Percentiles rank a stretch among this genome's conserved stretches.
Evolutionary conservation across 2,329 filamentous ascomycete species (phyloP).

Genomic region (Trematosphaeria pertusa): DNA sequence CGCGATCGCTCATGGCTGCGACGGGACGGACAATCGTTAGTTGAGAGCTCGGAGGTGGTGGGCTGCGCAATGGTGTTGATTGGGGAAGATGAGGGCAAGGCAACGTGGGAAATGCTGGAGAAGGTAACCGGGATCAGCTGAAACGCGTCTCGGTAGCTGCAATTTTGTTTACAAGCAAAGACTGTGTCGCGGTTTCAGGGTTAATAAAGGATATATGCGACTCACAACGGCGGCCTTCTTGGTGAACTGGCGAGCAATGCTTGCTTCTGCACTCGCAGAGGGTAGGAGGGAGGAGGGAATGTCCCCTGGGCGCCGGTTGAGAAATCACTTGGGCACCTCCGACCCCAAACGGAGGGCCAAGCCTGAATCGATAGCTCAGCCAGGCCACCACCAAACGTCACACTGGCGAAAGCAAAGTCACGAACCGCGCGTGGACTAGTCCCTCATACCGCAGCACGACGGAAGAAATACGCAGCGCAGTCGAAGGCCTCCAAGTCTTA

Average conservation of each 20-base stretch:
- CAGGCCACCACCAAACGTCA: conserved; percentile 1
- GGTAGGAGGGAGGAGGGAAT: conserved; percentile 1
- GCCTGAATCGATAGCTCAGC: background rate
- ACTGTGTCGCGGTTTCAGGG: conserved; percentile 22
- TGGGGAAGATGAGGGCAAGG: conserved; percentile 10
- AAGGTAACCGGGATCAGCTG: conserved; percentile 28
- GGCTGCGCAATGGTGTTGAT: conserved; percentile 10
- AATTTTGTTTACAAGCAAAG: conserved; percentile 27
- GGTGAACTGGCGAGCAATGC: conserved; percentile 1
- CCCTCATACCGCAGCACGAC: background rate
- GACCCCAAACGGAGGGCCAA: conserved; percentile 6
- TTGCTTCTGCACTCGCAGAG: conserved; percentile 3
- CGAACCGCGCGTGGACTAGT: background rate
- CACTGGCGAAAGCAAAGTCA: background rate
- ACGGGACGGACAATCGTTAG: conserved; percentile 32
- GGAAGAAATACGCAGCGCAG: too few species aligned
- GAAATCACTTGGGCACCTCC: background rate
- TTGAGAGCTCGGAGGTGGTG: conserved; percentile 26
- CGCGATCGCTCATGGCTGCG: conserved; percentile 55
- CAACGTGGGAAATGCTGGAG: conserved; percentile 23
- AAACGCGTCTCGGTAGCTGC: conserved; percentile 24
- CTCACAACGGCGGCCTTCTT: conserved; percentile 11
- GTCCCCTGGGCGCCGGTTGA: conserved; percentile 12
- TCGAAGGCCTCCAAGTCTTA: too few species aligned
- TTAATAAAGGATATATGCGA: conserved; percentile 15